Conservation (phyloP, 2,329 filamentous ascomycete species). For the Diplocarpon mali region DNA sequence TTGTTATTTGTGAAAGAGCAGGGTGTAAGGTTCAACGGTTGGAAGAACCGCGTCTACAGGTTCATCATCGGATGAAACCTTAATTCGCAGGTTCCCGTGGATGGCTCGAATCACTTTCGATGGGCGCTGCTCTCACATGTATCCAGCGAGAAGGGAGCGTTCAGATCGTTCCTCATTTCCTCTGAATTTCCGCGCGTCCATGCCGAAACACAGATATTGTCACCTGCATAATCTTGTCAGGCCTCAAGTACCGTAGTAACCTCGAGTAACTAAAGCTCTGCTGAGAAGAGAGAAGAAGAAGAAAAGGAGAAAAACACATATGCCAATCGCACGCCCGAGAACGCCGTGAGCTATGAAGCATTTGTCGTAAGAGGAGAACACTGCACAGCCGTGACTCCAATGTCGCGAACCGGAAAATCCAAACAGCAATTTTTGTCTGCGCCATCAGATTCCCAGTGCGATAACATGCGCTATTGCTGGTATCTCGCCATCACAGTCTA, state of each 20-base stretch:
- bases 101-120: no score
- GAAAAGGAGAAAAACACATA: conserved; percentile 13
- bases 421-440: conserved; percentile 13
- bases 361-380: conserved; percentile 22
- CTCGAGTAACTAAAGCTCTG: not conserved
- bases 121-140: not conserved
- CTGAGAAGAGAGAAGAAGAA: not conserved
- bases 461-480: conserved; percentile 16
- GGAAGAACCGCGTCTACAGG: no score
- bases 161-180: conserved; percentile 3
- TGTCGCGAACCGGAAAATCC: conserved; percentile 16
- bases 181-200: not conserved
- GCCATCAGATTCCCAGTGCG: conserved; percentile 13
- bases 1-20: no score
- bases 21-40: no score
- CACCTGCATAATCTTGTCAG: not conserved
- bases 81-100: no score
- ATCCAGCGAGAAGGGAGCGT: not conserved
- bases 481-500: conserved; percentile 1
- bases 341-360: conserved; percentile 22
- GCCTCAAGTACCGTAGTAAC: conserved; percentile 6
- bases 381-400: conserved; percentile 20
- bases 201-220: conserved; percentile 2
- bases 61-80: no score
- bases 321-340: conserved; percentile 12